phyloP scores from a whole-genome alignment of 495 filamentous ascomycete species.

The Penicillium antarcticum region DNA sequence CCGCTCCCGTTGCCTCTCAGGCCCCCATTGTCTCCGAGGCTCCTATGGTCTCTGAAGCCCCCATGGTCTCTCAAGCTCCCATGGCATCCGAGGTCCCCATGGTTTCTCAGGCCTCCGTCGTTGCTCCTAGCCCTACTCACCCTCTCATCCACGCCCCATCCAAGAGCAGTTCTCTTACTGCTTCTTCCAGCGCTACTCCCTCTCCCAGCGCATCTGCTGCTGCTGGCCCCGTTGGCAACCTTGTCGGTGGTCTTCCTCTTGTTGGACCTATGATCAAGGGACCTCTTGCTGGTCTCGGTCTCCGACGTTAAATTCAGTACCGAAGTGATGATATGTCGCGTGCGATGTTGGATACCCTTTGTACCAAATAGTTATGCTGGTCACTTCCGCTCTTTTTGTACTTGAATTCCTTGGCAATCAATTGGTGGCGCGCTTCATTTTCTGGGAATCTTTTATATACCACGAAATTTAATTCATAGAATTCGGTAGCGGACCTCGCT shows the following conservation, averaged over 20 bases:
- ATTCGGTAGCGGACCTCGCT: neutral
- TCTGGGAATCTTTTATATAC: constrained; percentile 17
- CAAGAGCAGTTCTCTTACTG: neutral
- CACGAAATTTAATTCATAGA: constrained; percentile 17
- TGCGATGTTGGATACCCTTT: neutral
- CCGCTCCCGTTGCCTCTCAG: neutral
- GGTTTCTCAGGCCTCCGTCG: neutral
- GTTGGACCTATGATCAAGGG: constrained; percentile 5
- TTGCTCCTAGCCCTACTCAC: neutral
- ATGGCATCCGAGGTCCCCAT: no score
- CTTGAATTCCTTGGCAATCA: constrained; percentile 8
- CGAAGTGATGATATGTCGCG: neutral
- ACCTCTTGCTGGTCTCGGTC: neutral
- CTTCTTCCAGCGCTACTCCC: constrained; percentile 8
- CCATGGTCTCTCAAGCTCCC: neutral
- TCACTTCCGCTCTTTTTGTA: constrained; percentile 7
- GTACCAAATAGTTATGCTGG: neutral
- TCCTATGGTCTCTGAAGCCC: neutral
- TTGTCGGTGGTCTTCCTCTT: constrained; percentile 6
- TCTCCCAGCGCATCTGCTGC: constrained; percentile 1
- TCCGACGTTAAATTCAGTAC: constrained; percentile 2
- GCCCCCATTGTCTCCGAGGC: no score
- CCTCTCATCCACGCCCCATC: neutral
- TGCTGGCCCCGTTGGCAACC: neutral
- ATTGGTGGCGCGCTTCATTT: constrained; percentile 4